Percentiles rank a stretch among this genome's conserved stretches.
Conservation (phyloP, 106 monocot genomes). For the Dendrobium officinale region DNA sequence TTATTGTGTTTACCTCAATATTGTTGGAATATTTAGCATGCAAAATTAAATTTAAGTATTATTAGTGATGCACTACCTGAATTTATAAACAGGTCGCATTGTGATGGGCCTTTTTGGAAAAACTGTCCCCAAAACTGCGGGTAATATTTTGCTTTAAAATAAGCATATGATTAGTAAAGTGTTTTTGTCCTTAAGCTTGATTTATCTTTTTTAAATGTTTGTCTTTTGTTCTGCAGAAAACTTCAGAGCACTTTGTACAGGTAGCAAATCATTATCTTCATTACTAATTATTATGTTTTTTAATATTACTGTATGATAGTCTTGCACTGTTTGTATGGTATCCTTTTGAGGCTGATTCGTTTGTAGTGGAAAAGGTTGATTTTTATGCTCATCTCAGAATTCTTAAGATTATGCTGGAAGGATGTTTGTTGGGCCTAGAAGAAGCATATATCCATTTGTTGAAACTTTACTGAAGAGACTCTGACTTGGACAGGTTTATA, state of each 20-base stretch:
- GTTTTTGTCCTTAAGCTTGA: not conserved
- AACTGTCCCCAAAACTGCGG: conserved; percentile 92
- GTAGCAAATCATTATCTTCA: conserved; percentile 23
- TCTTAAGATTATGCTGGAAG: too few species aligned
- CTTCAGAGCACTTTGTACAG: conserved; percentile 95
- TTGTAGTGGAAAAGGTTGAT: too few species aligned
- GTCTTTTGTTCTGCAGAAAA: conserved; percentile 52
- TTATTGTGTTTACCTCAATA: not conserved
- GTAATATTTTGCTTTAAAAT: conserved; percentile 19
- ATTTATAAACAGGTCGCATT: conserved; percentile 56
- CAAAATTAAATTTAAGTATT: too few species aligned
- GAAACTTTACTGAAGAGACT: too few species aligned
- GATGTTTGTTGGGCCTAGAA: too few species aligned
- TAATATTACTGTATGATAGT: not conserved
- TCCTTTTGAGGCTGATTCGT: not conserved
- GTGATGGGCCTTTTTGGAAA: conserved; percentile 92
- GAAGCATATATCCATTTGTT: too few species aligned
- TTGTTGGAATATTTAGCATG: not conserved
- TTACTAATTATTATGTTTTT: not conserved
- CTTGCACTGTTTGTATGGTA: not conserved
- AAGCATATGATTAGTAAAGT: not conserved
- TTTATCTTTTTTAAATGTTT: not conserved
- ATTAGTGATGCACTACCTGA: not conserved
- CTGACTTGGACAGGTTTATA: too few species aligned
- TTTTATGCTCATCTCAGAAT: too few species aligned